phyloP scores from a whole-genome alignment of 2,329 filamentous ascomycete species.

The Ceratocystis cubensis region DNA sequence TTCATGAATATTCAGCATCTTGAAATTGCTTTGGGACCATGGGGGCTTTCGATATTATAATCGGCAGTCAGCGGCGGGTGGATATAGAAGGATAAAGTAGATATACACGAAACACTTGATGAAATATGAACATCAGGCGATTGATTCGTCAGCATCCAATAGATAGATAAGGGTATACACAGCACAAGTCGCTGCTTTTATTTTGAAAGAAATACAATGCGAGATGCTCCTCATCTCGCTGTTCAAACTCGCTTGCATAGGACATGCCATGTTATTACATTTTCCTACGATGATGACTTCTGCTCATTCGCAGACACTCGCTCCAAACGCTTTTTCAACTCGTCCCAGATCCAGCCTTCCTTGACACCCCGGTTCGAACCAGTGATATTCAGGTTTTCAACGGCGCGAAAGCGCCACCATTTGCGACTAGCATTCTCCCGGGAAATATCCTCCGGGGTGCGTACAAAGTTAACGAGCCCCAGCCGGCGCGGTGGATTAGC shows the following conservation, averaged over 20 bases:
- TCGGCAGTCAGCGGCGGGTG: too few relatives aligned
- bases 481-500: constrained; percentile 25
- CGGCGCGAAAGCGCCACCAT: constrained; percentile 33
- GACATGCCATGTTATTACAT: background rate
- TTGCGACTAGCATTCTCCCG: constrained; percentile 28
- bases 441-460: constrained; percentile 26
- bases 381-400: constrained; percentile 32
- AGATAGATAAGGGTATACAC: background rate
- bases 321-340: constrained; percentile 28
- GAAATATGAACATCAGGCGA: background rate
- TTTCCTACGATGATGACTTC: background rate
- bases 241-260: too few relatives aligned
- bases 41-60: background rate
- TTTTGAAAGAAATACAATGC: too few relatives aligned
- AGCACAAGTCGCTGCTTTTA: too few relatives aligned
- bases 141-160: background rate
- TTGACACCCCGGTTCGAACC: constrained; percentile 23
- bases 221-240: too few relatives aligned
- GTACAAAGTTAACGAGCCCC: constrained; percentile 33
- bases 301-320: constrained; percentile 14
- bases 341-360: constrained; percentile 33
- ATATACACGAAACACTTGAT: background rate
- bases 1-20: background rate
- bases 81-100: background rate
- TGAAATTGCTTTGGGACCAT: background rate